Evolutionary conservation across 169 alveolate species (phyloP).

Genomic region (Prorocentrum cordatum): DNA sequence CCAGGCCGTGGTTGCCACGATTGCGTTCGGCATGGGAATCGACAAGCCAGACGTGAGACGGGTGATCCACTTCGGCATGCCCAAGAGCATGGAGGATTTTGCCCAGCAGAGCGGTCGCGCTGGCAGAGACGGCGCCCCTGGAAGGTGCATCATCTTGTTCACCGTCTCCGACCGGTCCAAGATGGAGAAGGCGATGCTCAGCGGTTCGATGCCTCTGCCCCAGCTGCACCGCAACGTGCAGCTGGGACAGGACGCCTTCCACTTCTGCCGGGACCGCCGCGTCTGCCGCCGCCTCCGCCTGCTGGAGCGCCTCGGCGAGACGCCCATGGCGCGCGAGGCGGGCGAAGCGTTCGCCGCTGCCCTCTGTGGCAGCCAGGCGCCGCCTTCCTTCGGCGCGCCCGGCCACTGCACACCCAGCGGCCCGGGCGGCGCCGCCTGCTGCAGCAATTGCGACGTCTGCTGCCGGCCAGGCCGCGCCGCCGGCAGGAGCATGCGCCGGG

Average conservation of each 20-base stretch:
- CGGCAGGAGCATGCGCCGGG: too few relatives aligned
- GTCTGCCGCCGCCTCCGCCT: conserved; percentile 13
- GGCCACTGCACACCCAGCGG: too few relatives aligned
- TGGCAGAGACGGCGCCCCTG: conserved; percentile 7
- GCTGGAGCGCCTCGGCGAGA: conserved; percentile 17
- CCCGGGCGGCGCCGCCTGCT: too few relatives aligned
- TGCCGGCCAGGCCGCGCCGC: too few relatives aligned
- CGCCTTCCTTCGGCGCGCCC: too few relatives aligned
- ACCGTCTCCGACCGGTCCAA: background rate
- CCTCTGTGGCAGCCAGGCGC: too few relatives aligned
- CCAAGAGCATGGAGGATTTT: conserved; percentile 36
- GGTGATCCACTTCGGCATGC: conserved; percentile 40
- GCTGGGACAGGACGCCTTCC: background rate
- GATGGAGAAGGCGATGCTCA: too few relatives aligned
- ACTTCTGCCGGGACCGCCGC: background rate
- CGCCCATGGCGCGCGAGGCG: too few relatives aligned
- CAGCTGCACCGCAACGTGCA: background rate
- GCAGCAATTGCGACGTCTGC: too few relatives aligned
- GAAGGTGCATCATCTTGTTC: conserved; percentile 8
- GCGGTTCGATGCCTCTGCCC: too few relatives aligned
- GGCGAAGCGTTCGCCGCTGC: too few relatives aligned
- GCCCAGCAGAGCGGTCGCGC: conserved; percentile 23
- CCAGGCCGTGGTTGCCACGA: conserved; percentile 45
- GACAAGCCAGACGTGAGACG: conserved; percentile 57
- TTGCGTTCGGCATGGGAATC: conserved; percentile 42